A percentile compares a stretch with the other conserved stretches of the same genome.
Conservation (phyloP, 257 asterid genomes). For the Gentiana straminea region DNA sequence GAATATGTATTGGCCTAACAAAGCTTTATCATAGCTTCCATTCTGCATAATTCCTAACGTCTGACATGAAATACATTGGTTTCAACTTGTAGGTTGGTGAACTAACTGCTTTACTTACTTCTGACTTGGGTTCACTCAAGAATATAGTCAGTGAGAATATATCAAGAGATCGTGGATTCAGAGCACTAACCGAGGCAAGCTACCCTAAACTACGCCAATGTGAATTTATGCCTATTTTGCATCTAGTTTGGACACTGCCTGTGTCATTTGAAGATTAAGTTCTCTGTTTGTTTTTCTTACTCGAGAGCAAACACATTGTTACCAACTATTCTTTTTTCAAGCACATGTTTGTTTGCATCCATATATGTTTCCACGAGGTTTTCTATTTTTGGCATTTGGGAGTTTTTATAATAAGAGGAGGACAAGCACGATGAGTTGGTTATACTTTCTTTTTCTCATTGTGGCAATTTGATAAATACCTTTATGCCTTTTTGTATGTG, state of each 20-base stretch:
- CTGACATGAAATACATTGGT: conserved; percentile 3
- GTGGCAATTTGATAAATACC: conserved; percentile 10
- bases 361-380: background rate
- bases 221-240: conserved; percentile 43
- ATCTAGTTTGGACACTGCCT: conserved; percentile 7
- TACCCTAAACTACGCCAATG: conserved; percentile 52
- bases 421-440: background rate
- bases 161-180: conserved; percentile 98
- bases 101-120: conserved; percentile 71
- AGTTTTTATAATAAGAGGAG: background rate
- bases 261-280: conserved; percentile 3
- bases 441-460: conserved; percentile 11
- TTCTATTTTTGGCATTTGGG: background rate
- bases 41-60: background rate
- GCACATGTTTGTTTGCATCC: too few relatives aligned
- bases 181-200: conserved; percentile 99
- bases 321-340: background rate
- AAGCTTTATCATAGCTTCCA: background rate
- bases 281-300: background rate
- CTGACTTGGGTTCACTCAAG: conserved; percentile 90
- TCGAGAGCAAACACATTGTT: background rate
- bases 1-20: too few relatives aligned
- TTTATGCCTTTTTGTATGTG: conserved; percentile 14
- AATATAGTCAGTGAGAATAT: conserved; percentile 78
- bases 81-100: conserved; percentile 70